These are phyloP conservation scores for Ophiocordyceps australis DNA, from an alignment of 2,329 filamentous ascomycete genomes.

Conservation along the genomic window DNA sequence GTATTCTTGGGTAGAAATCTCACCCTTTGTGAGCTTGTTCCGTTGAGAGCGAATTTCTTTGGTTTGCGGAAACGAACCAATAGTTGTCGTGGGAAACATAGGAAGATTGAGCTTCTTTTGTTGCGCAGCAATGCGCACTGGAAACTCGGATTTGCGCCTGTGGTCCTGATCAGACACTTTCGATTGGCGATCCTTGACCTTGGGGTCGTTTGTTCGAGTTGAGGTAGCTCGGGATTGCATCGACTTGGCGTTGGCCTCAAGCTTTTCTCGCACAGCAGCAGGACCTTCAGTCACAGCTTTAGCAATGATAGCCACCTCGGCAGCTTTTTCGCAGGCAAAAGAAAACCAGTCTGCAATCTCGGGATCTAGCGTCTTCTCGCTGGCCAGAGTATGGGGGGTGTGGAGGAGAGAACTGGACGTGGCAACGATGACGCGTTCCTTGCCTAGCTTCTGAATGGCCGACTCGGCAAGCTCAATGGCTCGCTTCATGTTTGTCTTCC, in stretches of 20 bases:
- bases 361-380: conserved; percentile 92
- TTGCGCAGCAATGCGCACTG: conserved; percentile 69
- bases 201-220: conserved; percentile 87
- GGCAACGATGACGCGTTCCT: conserved; percentile 91
- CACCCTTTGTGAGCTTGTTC: conserved; percentile 97
- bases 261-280: conserved; percentile 66
- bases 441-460: conserved; percentile 85
- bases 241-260: conserved; percentile 94
- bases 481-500: conserved; percentile 98
- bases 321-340: conserved; percentile 87
- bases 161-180: conserved; percentile 72
- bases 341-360: conserved; percentile 98
- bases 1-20: conserved; percentile 83
- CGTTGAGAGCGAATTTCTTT: conserved; percentile 94
- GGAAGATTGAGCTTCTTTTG: conserved; percentile 86
- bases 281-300: conserved; percentile 93
- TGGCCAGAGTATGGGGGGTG: conserved; percentile 92
- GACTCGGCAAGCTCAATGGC: conserved; percentile 83
- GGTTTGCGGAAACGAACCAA: conserved; percentile 98
- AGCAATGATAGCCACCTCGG: conserved; percentile 80
- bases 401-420: conserved; percentile 96
- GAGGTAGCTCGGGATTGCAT: conserved; percentile 82
- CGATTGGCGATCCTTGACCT: conserved; percentile 91
- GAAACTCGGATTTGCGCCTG: conserved; percentile 84
- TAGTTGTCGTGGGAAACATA: conserved; percentile 96